Percentiles rank a stretch among this genome's conserved stretches.
Evolutionary conservation across 805 yeast genomes (phyloP).

Genomic region (Jamesozyma piceae): DNA sequence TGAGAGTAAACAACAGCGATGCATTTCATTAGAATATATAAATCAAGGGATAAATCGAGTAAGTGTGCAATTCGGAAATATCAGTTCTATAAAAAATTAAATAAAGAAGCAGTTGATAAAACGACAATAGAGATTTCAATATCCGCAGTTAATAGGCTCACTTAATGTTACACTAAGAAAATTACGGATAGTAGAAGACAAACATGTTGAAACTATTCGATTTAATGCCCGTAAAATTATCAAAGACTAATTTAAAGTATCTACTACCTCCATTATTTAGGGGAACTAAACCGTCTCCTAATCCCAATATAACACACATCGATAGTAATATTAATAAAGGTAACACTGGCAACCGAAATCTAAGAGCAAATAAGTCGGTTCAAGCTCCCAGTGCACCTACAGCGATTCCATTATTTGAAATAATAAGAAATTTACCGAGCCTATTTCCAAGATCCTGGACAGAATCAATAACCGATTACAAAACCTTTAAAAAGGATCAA

Average conservation of each 20-base stretch:
- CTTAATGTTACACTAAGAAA: no score
- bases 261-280: neutral
- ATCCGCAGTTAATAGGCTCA: no score
- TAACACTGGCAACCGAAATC: no score
- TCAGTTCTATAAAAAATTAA: no score
- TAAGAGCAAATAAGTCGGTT: neutral
- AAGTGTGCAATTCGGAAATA: no score
- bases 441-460: slow-evolving; percentile 49
- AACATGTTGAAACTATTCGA: no score
- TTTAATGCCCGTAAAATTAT: neutral
- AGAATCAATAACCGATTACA: slow-evolving; percentile 48
- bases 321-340: neutral
- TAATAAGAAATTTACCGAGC: slow-evolving; percentile 34
- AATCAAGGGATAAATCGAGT: no score
- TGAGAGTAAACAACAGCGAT: no score
- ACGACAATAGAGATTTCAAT: no score
- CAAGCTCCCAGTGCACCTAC: slow-evolving; percentile 50
- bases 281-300: neutral
- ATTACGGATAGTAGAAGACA: no score
- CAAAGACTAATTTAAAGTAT: neutral
- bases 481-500: slow-evolving; percentile 27
- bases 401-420: slow-evolving; percentile 50
- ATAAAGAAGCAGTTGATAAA: no score
- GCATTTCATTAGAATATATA: no score
- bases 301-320: neutral